A percentile compares a stretch with the other conserved stretches of the same genome.
Evolutionary conservation across 345 rosid genomes (phyloP).

Genomic region (Moricandia moricandioides): DNA sequence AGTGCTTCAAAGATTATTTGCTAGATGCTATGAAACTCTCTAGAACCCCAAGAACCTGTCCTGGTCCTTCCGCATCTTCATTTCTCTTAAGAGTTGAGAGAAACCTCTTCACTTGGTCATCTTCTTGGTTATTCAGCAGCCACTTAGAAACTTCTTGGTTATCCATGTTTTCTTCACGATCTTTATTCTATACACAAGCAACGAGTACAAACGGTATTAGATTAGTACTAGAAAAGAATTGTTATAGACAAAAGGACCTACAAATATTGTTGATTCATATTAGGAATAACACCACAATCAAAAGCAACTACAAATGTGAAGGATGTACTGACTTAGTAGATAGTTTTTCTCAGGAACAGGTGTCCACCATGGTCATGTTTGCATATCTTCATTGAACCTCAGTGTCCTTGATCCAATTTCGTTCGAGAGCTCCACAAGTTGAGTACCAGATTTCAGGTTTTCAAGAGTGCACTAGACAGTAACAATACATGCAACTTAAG

Average conservation of each 20-base stretch:
- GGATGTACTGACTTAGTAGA: slow-evolving; percentile 57
- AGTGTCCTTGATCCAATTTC: slow-evolving; percentile 67
- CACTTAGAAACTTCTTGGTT: too few relatives aligned
- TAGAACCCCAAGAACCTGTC: too few relatives aligned
- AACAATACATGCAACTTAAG: too few relatives aligned
- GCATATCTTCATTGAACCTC: slow-evolving; percentile 83
- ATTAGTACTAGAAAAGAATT: background rate
- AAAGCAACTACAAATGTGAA: background rate
- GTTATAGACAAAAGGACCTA: slow-evolving; percentile 69
- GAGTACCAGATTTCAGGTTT: too few relatives aligned
- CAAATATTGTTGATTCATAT: slow-evolving; percentile 17
- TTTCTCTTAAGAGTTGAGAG: too few relatives aligned
- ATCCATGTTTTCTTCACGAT: slow-evolving; percentile 28
- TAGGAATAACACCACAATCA: background rate
- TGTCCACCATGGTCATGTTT: slow-evolving; percentile 96
- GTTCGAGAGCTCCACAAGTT: slow-evolving; percentile 71
- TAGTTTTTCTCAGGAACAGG: slow-evolving; percentile 76
- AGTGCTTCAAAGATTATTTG: too few relatives aligned
- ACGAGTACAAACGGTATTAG: slow-evolving; percentile 1
- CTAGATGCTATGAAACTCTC: too few relatives aligned
- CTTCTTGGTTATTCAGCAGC: too few relatives aligned
- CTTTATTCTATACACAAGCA: slow-evolving; percentile 50
- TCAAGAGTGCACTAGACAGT: too few relatives aligned
- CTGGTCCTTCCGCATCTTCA: too few relatives aligned
- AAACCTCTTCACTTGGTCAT: too few relatives aligned